Base-by-base conservation (phyloP, 2,329 filamentous ascomycete species). In the Talaromyces sp. region DNA sequence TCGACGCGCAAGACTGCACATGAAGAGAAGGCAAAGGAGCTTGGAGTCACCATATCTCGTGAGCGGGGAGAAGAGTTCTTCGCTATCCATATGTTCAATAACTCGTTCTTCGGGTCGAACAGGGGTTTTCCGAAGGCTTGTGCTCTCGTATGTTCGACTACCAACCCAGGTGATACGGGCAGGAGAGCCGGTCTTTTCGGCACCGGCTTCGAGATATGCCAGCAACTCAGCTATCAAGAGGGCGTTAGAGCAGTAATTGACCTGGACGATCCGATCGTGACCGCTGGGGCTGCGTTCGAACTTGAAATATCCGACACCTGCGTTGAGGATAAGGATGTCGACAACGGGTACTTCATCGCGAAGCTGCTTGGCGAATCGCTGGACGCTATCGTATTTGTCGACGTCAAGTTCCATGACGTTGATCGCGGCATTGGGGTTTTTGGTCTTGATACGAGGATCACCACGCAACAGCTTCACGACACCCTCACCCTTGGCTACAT, bases 191-290 rank as follows among this genome's bases (percentile, higher is more conserved):
- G 63, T 68, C 40, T 65, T 68, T 36, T 65, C 59, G 1, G 70
- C 68, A 11, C 65, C 40, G 15, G 65, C 45, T 47, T 69, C 70
- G 6, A 79, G 68, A 27, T 80, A 65, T 1, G 73, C 72, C 1
- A 75, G 65, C 17, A 75, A 62, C 15, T 71, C 68, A 2, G 72
- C 66, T 7, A 72, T 40, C 10, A 75, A 66, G 2, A 75, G 67
- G 2, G 67, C 63, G 6, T 74, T 75, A 13, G 72, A 72, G 40
- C 68, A 65, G 63, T 74, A 74, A 38, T 75, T 76, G 29, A 74
- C 76, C 65, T 83, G 81, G 11, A 80, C 60, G 15, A 68, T 70
- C 5, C 71, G 65, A 65, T 82, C 79, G 64, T 81, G 77, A 1
- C 79, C 77, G 4, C 56, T 66, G 13, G 69, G 38, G 25, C 66